A percentile compares a stretch with the other conserved stretches of the same genome.
Evolutionary conservation across 2,329 filamentous ascomycete genomes (phyloP).

Genomic region (Phaeoacremonium minimum): DNA sequence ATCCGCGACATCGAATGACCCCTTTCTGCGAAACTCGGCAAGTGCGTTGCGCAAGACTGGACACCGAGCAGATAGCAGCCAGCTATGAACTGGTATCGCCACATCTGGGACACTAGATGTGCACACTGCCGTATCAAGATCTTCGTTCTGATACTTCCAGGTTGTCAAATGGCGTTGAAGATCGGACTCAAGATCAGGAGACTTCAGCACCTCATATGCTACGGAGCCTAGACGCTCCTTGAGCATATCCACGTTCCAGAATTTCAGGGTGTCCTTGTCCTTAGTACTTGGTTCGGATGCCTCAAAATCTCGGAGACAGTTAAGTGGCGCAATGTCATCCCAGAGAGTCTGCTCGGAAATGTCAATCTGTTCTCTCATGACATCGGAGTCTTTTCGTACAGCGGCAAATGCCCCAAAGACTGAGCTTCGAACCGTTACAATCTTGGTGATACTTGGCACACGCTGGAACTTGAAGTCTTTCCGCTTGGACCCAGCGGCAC

Average conservation of each 20-base stretch:
- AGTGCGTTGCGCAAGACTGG: slow-evolving; percentile 60
- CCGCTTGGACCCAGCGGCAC: slow-evolving; percentile 52
- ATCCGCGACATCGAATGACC: slow-evolving; percentile 55
- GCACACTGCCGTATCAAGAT: slow-evolving; percentile 39
- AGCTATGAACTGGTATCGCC: slow-evolving; percentile 76
- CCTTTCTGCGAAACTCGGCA: slow-evolving; percentile 48
- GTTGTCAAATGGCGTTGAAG: slow-evolving; percentile 43
- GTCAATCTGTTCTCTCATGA: slow-evolving; percentile 67
- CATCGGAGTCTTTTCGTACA: slow-evolving; percentile 77
- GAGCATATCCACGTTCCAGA: slow-evolving; percentile 35
- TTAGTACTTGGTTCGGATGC: slow-evolving; percentile 30
- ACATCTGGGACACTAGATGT: slow-evolving; percentile 63
- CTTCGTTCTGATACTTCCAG: slow-evolving; percentile 31
- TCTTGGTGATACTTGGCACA: slow-evolving; percentile 81
- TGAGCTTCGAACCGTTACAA: slow-evolving; percentile 80
- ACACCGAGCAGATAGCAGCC: slow-evolving; percentile 74
- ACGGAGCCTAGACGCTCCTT: slow-evolving; percentile 48
- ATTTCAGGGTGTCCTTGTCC: slow-evolving; percentile 34
- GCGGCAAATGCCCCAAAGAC: slow-evolving; percentile 87
- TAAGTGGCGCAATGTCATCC: slow-evolving; percentile 67
- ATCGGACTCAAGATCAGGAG: slow-evolving; percentile 63
- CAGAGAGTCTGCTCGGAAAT: slow-evolving; percentile 67
- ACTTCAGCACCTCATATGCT: slow-evolving; percentile 52
- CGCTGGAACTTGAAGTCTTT: slow-evolving; percentile 97
- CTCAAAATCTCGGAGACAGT: slow-evolving; percentile 61